Evolutionary conservation across 2,329 filamentous ascomycete species (phyloP), one percentile per base, ranked within the genome.

Genomic region (Hypoxylon sp.): DNA sequence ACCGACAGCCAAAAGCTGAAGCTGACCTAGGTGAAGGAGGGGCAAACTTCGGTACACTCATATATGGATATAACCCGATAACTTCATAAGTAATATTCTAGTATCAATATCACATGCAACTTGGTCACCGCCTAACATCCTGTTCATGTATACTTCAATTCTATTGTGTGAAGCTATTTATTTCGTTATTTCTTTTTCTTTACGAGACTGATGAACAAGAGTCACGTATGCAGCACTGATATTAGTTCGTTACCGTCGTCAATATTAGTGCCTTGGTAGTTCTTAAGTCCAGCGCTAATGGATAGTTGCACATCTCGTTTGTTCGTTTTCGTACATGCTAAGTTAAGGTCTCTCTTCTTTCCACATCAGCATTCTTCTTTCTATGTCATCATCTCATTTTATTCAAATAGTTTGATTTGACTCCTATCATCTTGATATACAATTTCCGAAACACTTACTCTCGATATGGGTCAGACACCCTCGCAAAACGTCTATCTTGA

Each of bases 21-120:
- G 56, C 60, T 57, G 56, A 60, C 56, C 49, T 45, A 58, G 58
- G 52, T 63, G 53, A 61, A 60, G 54, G 61, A 55, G 61, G 61
- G 61, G 61, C 51, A 58, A 9, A 23, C 13, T 9, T 38, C 15
- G 26, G 21, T 55, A 45, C 8, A 24, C 38, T 46, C 15, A 8
- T 29, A 43, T 11, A 10, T 35, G 3, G 20, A 17, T 15, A 35
- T 3, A 8, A 15, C 15, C 13, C 5, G 15, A 17, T 7, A 27
- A 3, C 3, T 27, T 2, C 29, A n/a, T 33, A 33, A 5, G 27
- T 31, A 31, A 11, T 7, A 10, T 10, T 11, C 9, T 10, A 13
- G 27, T 33, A 33, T 33, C n/a, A n/a, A n/a, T n/a, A n/a, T n/a
- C n/a, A n/a, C n/a, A n/a, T n/a, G n/a, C n/a, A n/a, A n/a, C n/a